These are phyloP conservation scores for Pseudogymnoascus sp. DNA, from an alignment of 2,329 filamentous ascomycete genomes.

Conservation along the genomic window DNA sequence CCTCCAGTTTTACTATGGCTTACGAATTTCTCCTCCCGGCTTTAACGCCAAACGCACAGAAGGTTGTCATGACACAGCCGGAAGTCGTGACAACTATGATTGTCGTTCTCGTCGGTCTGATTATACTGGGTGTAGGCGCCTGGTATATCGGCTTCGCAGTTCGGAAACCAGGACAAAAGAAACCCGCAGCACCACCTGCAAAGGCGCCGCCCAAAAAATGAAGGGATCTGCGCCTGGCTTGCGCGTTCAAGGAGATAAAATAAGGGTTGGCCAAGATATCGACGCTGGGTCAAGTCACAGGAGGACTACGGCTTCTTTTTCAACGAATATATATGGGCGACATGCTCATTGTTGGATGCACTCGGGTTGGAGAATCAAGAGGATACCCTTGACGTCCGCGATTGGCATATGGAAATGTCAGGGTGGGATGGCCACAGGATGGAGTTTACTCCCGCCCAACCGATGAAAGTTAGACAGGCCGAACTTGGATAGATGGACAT, in stretches of 20 bases:
- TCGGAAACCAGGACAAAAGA: slow-evolving; percentile 1
- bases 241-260: not conserved
- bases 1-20: not conserved
- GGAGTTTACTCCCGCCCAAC: not conserved
- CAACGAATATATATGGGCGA: not conserved
- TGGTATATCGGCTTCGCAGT: not conserved
- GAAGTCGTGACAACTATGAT: slow-evolving; percentile 2
- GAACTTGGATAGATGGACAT: not conserved
- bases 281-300: not conserved
- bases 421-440: not conserved
- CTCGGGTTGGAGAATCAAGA: not conserved
- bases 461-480: not conserved
- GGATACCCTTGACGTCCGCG: not conserved
- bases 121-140: not conserved
- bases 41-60: not conserved
- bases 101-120: slow-evolving; percentile 1
- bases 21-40: slow-evolving; percentile 6
- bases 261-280: not conserved
- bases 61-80: not conserved
- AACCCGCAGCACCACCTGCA: not conserved
- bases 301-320: not conserved
- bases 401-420: not conserved
- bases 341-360: not conserved
- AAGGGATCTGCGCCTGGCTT: not conserved
- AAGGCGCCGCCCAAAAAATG: not conserved